Base-by-base conservation (phyloP, 768 basidiomycete genomes). In the Trametes meyenii region DNA sequence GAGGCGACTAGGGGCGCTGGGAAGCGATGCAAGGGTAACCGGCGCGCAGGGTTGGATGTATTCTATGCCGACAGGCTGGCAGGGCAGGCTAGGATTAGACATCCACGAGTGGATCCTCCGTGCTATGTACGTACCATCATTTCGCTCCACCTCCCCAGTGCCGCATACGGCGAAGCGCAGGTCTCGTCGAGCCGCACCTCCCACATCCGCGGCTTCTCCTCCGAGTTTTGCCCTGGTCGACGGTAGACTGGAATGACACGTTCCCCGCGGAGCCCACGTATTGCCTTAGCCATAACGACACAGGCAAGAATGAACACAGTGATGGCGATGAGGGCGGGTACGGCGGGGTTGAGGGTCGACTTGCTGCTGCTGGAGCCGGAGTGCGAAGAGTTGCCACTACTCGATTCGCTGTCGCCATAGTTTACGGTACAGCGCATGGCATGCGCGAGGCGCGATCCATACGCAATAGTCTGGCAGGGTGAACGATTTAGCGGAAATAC, bases 131-230 rank as follows among this genome's bases (percentile, higher is more conserved):
- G 12, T 36, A 58, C 57, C 57, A 58, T 58, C 40, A 58, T n/a
- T 19, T 49, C 24, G 3, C n/a, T 5, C 57, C 48, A 58, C 8
- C 23, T 24, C 13, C n/a, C 40, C 3, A 21, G 40, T 12, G 48
- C 26, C 11, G 19, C 21, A 29, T 19, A 21, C 1, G 26, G n/a
- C 0, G 57, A 42, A 8, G 12, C 1, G 2, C 33, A 3, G 11
- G 40, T 29, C 39, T 44, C 19, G 19, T 17, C 19, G 39, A 58
- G 11, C 8, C 26, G 50, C n/a, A 58, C 49, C 11, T 58, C 57
- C 40, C 29, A 58, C 40, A 58, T 5, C n/a, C 36, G 57, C 40
- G 57, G 57, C 49, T 58, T 58, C 49, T 58, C 48, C 7, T 42
- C 48, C 26, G 29, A 33, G 29, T 58, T 39, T 3, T 23, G 21